Percentiles rank a stretch among this genome's conserved stretches.
Conservation (phyloP, 768 basidiomycete genomes). For the Collybia sp. region DNA sequence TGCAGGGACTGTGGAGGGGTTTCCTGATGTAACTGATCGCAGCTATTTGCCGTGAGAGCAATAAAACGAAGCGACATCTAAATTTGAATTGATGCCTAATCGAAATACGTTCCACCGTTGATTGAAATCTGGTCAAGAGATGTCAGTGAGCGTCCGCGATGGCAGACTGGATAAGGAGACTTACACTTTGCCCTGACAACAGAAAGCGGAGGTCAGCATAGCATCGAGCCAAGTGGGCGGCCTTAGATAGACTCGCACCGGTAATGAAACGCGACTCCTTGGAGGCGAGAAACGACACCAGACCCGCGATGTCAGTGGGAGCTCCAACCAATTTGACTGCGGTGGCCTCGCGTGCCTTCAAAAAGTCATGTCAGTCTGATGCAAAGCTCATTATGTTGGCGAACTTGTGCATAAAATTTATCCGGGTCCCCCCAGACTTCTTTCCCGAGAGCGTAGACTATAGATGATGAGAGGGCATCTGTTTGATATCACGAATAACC, state of each 20-base stretch:
- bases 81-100: not conserved
- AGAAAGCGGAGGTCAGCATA: not conserved
- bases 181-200: not conserved
- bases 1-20: too few relatives aligned
- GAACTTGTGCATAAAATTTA: too few relatives aligned
- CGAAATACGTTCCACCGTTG: slow-evolving; percentile 8
- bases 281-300: slow-evolving; percentile 25
- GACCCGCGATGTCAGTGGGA: slow-evolving; percentile 15
- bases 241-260: slow-evolving; percentile 5
- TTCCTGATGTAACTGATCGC: too few relatives aligned
- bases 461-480: too few relatives aligned
- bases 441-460: too few relatives aligned
- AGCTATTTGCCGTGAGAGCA: too few relatives aligned
- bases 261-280: slow-evolving; percentile 21
- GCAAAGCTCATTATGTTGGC: too few relatives aligned
- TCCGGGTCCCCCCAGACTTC: too few relatives aligned
- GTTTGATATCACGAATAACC: not conserved
- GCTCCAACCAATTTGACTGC: slow-evolving; percentile 1
- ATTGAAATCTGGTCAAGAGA: slow-evolving; percentile 5
- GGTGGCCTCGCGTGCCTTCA: not conserved
- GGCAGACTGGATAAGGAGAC: not conserved
- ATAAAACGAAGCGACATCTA: too few relatives aligned
- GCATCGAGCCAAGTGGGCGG: not conserved
- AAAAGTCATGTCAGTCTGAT: too few relatives aligned
- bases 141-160: slow-evolving; percentile 1